Evolutionary conservation across 164 flowering plant genomes (phyloP).

Genomic region (Stephania yunnanensis): DNA sequence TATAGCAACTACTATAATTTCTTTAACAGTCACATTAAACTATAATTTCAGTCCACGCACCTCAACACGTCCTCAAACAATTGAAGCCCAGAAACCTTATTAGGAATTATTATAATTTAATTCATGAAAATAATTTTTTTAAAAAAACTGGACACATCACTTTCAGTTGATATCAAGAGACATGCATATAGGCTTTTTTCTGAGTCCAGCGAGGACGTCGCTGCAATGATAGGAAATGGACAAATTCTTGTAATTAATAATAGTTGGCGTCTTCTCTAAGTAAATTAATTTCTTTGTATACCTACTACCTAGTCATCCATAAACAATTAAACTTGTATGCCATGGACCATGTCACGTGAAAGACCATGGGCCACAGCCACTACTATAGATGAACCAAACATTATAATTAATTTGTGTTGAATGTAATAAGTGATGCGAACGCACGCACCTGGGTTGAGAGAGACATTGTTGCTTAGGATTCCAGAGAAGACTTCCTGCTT

Average conservation of each 20-base stretch:
- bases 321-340: too few species aligned
- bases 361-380: not conserved
- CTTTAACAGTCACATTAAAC: too few species aligned
- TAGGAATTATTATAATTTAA: too few species aligned
- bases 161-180: not conserved
- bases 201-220: conserved; percentile 3
- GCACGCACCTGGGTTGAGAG: conserved; percentile 85
- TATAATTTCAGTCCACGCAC: too few species aligned
- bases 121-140: not conserved
- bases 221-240: not conserved
- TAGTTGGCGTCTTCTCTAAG: not conserved
- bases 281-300: not conserved
- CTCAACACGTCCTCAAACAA: too few species aligned
- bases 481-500: conserved; percentile 65
- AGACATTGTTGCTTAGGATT: conserved; percentile 70
- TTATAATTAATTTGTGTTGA: too few species aligned
- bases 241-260: not conserved
- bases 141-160: not conserved
- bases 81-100: too few species aligned
- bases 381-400: not conserved
- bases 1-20: too few species aligned
- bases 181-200: not conserved
- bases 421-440: not conserved
- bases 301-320: too few species aligned
- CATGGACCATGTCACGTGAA: not conserved